A percentile compares a stretch with the other conserved stretches of the same genome.
Evolutionary conservation across 192 early-diverging fungal genomes (phyloP).

Genomic region (Entomortierella beljakovae): DNA sequence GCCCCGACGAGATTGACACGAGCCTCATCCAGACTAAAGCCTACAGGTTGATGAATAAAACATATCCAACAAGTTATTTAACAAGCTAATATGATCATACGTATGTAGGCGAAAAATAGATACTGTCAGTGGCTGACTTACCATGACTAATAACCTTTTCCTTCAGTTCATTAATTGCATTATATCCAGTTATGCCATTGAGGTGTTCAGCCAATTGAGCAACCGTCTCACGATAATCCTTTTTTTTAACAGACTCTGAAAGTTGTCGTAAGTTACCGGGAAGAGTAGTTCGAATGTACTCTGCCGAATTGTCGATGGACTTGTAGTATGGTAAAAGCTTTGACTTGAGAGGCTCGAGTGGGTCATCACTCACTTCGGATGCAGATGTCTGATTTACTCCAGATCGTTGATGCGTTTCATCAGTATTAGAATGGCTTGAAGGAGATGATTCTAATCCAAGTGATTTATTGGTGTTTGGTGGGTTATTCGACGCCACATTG

Average conservation of each 20-base stretch:
- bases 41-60: constrained; percentile 2
- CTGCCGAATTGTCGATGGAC: constrained; percentile 29
- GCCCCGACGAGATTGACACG: constrained; percentile 40
- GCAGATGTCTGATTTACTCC: neutral
- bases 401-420: no score
- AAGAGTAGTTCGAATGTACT: constrained; percentile 34
- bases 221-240: constrained; percentile 40
- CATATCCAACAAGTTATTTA: neutral
- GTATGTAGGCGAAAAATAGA: neutral
- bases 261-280: constrained; percentile 32
- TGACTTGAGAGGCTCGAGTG: constrained; percentile 24
- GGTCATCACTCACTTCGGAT: constrained; percentile 4
- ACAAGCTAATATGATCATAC: neutral
- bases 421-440: neutral
- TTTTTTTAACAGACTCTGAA: constrained; percentile 45
- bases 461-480: neutral
- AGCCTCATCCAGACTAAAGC: constrained; percentile 30
- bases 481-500: neutral
- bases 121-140: constrained; percentile 7
- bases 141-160: constrained; percentile 69
- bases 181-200: constrained; percentile 81
- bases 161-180: constrained; percentile 74
- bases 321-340: constrained; percentile 35
- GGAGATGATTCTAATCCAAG: neutral
- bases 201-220: constrained; percentile 58